A percentile compares a stretch with the other conserved stretches of the same genome.
These are phyloP conservation scores for Danielia oregonensis DNA, from an alignment of 805 yeast genomes.

Conservation along the genomic window DNA sequence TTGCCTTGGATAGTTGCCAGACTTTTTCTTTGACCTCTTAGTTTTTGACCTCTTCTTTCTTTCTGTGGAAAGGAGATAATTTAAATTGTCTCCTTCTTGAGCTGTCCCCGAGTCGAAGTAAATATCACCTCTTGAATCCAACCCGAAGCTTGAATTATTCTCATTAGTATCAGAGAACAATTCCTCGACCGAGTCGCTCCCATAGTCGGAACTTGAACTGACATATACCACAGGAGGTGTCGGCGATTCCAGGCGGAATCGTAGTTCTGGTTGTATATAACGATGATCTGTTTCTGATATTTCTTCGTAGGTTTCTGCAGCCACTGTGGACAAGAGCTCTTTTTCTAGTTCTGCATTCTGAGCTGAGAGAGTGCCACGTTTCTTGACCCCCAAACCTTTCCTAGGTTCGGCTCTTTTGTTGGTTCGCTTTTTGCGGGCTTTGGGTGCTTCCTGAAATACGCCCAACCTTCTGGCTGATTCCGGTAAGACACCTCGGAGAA, in stretches of 20 bases:
- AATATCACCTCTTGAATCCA: neutral
- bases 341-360: slow-evolving; percentile 8
- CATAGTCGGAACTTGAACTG: slow-evolving; percentile 9
- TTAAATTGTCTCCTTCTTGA: slow-evolving; percentile 9
- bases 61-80: slow-evolving; percentile 8
- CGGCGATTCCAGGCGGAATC: too few relatives aligned
- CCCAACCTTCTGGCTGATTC: slow-evolving; percentile 36
- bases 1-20: too few relatives aligned
- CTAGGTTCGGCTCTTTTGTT: slow-evolving; percentile 18
- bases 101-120: slow-evolving; percentile 1
- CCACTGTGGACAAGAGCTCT: slow-evolving; percentile 3
- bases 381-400: slow-evolving; percentile 36
- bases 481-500: slow-evolving; percentile 35
- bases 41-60: too few relatives aligned
- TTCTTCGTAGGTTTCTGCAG: neutral
- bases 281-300: too few relatives aligned
- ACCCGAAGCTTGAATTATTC: too few relatives aligned
- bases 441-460: slow-evolving; percentile 12
- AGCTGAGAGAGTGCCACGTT: slow-evolving; percentile 8
- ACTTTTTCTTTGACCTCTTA: too few relatives aligned
- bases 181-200: slow-evolving; percentile 3
- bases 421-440: slow-evolving; percentile 6
- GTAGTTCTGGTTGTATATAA: neutral
- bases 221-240: neutral
- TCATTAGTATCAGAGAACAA: slow-evolving; percentile 1